Base-by-base conservation (phyloP, 768 basidiomycete genomes). In the Mycena vulgaris region DNA sequence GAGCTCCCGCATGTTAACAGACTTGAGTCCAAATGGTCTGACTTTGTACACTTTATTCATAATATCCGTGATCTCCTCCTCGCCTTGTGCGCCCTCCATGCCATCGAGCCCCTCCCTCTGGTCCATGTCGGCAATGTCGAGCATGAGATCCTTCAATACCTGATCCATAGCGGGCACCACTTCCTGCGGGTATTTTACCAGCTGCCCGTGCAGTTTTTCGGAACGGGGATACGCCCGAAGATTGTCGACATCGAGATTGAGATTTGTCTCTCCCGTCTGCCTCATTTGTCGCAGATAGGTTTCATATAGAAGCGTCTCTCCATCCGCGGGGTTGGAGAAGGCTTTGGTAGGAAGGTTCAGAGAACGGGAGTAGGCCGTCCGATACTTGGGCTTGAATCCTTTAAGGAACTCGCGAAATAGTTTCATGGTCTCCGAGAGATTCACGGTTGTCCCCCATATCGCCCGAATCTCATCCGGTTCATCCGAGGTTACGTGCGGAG, bases 361-460 rank as follows among this genome's bases (percentile, higher is more conserved):
- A 61, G 88, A 87, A 45, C 90, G 88, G 78, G 97, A 94, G 69
- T 94, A 85, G 0, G 86, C 84, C 35, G 89, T 83, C 25, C 96
- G 90, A 72, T 97, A 97, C 79, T 97, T 98, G 52, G 90, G 89
- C 78, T 98, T 98, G 88, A 98, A 99, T 0, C 95, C 93, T 55
- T 89, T 90, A 64, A 99, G 82, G 80, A 98, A 98, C 40, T 93
- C 91, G 59, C 91, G 89, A 83, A 98, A 99, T 23, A 92, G 81
- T 75, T 91, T 92, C 94, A 98, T 98, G 16, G 94, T 93, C 79
- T 97, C 94, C 4, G 90, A 88, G 30, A 99, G 87, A 73, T 95
- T 94, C 75, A 99, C 96, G 2, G 95, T 97, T 0, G 98, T 99
- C 33, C 98, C 98, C 97, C 98, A 99, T 69, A 99, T 95, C 27